phyloP scores from a whole-genome alignment of 2,329 filamentous ascomycete species.

The Blumeria hordei region DNA sequence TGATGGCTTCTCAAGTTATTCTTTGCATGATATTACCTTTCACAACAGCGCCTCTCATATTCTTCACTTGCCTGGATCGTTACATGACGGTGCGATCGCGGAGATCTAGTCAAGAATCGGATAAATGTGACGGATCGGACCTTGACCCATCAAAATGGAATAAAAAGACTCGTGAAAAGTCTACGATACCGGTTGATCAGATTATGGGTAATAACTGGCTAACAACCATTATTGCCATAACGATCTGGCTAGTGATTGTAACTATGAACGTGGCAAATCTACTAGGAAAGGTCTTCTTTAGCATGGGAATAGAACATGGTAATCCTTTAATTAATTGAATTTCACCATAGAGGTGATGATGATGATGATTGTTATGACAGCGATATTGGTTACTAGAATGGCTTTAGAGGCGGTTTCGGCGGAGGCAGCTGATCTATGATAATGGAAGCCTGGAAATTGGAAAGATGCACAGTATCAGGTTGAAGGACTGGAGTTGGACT shows the following conservation, averaged over 20 bases:
- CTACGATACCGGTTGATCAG: neutral
- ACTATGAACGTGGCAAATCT: slow-evolving; percentile 60
- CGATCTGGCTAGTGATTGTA: slow-evolving; percentile 51
- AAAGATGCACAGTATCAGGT: too few relatives aligned
- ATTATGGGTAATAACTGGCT: slow-evolving; percentile 51
- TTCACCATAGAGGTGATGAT: slow-evolving; percentile 2
- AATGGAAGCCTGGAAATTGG: too few relatives aligned
- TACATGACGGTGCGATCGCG: slow-evolving; percentile 37
- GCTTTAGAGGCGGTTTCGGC: too few relatives aligned
- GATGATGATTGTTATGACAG: neutral
- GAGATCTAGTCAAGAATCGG: neutral
- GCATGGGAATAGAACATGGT: neutral
- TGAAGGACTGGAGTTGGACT: too few relatives aligned
- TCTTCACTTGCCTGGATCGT: slow-evolving; percentile 51
- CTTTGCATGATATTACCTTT: slow-evolving; percentile 63
- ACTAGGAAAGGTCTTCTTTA: slow-evolving; percentile 20
- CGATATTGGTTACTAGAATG: too few relatives aligned
- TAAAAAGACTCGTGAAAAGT: neutral
- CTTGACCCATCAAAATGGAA: neutral
- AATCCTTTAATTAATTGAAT: neutral
- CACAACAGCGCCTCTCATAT: slow-evolving; percentile 54
- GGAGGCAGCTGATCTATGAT: too few relatives aligned
- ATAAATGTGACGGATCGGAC: neutral
- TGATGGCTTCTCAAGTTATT: slow-evolving; percentile 53
- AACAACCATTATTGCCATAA: slow-evolving; percentile 27